Conservation (phyloP, 345 rosid genomes). For the Theobroma cacao region DNA sequence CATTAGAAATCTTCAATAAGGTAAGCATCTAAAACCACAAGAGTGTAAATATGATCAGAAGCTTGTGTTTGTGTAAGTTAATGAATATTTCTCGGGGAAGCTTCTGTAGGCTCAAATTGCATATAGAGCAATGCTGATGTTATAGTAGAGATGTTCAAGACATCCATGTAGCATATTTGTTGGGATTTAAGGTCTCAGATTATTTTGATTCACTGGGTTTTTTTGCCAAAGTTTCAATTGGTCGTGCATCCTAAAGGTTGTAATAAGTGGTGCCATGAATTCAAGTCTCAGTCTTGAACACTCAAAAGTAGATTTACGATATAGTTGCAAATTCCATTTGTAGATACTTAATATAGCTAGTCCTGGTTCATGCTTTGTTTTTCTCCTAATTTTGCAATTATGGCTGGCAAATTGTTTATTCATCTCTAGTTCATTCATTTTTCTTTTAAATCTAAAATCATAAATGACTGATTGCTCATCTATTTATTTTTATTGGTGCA, state of each 20-base stretch:
- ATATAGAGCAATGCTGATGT: background rate
- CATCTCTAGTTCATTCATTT: background rate
- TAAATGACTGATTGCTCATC: slow-evolving; percentile 12
- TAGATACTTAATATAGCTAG: background rate
- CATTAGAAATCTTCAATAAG: background rate
- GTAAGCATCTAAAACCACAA: background rate
- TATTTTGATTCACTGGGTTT: background rate
- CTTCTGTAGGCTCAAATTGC: background rate
- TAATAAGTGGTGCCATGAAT: background rate
- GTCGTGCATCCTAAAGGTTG: background rate
- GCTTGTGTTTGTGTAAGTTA: background rate
- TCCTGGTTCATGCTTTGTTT: background rate
- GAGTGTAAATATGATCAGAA: background rate
- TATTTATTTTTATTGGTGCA: slow-evolving; percentile 37
- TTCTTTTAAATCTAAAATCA: background rate
- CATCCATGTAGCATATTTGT: background rate
- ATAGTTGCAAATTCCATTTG: background rate
- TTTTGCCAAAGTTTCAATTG: background rate
- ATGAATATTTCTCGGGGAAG: background rate
- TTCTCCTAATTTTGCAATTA: background rate
- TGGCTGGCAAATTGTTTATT: background rate
- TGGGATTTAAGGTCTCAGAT: background rate
- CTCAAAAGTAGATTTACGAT: background rate
- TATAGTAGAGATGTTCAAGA: slow-evolving; percentile 1
- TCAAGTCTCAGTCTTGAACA: background rate